phyloP scores from a whole-genome alignment of 345 rosid genomes.

The Hypericum perforatum region DNA sequence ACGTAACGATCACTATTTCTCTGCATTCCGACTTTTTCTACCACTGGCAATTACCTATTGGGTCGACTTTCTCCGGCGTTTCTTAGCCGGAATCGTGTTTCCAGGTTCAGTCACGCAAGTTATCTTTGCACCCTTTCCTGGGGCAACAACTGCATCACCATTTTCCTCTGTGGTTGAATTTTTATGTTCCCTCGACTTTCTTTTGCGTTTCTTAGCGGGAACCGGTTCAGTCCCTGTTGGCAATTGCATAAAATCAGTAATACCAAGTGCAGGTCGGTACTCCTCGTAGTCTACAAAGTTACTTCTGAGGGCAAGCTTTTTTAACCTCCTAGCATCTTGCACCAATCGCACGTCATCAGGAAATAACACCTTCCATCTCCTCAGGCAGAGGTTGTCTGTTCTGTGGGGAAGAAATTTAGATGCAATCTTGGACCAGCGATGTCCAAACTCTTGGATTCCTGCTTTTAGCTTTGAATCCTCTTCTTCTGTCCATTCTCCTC shows the following conservation, averaged over 20 bases:
- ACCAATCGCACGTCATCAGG: constrained; percentile 57
- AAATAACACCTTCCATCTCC: constrained; percentile 75
- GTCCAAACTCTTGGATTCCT: constrained; percentile 51
- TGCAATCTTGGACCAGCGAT: constrained; percentile 66
- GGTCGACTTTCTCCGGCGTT: constrained; percentile 25
- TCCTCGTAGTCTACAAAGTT: constrained; percentile 87
- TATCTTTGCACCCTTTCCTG: constrained; percentile 11
- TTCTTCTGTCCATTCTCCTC: constrained; percentile 57
- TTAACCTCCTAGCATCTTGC: constrained; percentile 45
- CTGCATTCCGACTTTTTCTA: too few species aligned
- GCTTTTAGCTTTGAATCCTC: constrained; percentile 63
- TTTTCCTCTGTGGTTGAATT: too few species aligned
- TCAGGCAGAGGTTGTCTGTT: constrained; percentile 76
- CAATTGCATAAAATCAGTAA: constrained; percentile 39
- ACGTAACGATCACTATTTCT: too few species aligned
- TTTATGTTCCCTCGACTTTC: constrained; percentile 24
- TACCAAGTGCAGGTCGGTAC: constrained; percentile 65
- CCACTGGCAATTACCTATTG: too few species aligned
- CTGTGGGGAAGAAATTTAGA: constrained; percentile 46
- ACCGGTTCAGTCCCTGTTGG: constrained; percentile 27
- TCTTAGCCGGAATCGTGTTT: constrained; percentile 17
- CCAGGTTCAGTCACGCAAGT: constrained; percentile 24
- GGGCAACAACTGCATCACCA: too few species aligned
- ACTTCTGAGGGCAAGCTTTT: constrained; percentile 37
- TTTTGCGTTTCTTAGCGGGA: constrained; percentile 24